These are phyloP conservation scores for Chrysosphaeria jannelii DNA, from an alignment of 2,329 filamentous ascomycete genomes.

Conservation along the genomic window DNA sequence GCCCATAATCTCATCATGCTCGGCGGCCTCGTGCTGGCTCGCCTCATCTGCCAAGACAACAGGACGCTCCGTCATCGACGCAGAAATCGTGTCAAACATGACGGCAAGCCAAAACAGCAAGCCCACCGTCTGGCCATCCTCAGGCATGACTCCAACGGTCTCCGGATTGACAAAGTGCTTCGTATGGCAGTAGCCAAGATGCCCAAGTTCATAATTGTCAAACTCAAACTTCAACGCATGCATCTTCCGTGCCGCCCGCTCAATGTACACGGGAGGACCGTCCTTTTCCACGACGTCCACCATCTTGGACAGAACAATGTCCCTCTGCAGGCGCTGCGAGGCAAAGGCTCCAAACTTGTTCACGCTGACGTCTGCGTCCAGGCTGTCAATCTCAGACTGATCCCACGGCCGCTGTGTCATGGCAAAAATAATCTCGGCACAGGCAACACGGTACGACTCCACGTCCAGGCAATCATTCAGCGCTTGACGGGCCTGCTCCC, in stretches of 20 bases:
- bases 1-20: constrained; percentile 1
- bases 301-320: constrained; percentile 3
- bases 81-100: constrained; percentile 26
- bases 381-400: constrained; percentile 3
- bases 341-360: background rate
- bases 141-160: background rate
- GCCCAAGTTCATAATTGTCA: constrained; percentile 5
- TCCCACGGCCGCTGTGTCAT: constrained; percentile 9
- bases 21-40: constrained; percentile 10
- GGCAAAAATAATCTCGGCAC: constrained; percentile 11
- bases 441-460: constrained; percentile 11
- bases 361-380: constrained; percentile 1
- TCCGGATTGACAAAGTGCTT: constrained; percentile 1
- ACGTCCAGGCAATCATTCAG: constrained; percentile 10
- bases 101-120: constrained; percentile 25
- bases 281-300: constrained; percentile 5
- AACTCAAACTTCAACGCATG: constrained; percentile 10
- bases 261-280: constrained; percentile 9
- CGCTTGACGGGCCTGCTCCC: constrained; percentile 11
- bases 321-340: constrained; percentile 1
- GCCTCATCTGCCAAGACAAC: constrained; percentile 12
- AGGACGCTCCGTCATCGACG: constrained; percentile 16
- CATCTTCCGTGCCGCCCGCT: constrained; percentile 12
- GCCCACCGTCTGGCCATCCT: constrained; percentile 15
- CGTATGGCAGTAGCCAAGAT: constrained; percentile 1